These are phyloP conservation scores for Plasmodium cynomolgi DNA, from an alignment of 169 alveolate species.

Conservation along the genomic window DNA sequence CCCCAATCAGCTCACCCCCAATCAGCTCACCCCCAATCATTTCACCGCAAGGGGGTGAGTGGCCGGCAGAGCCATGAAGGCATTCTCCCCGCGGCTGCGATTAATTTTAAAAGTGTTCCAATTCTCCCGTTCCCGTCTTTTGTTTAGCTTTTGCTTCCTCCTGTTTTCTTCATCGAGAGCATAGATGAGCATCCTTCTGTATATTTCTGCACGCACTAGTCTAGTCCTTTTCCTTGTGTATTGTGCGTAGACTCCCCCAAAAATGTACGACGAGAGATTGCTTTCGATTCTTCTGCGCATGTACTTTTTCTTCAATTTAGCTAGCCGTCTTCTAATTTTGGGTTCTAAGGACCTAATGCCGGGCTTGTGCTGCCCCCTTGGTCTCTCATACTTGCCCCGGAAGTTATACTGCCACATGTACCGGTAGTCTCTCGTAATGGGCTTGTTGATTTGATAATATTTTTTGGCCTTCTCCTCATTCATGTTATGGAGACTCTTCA, in stretches of 20 bases:
- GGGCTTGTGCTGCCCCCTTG: slow-evolving; percentile 89
- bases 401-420: slow-evolving; percentile 90
- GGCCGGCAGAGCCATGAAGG: slow-evolving; percentile 70
- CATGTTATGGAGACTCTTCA: slow-evolving; percentile 52
- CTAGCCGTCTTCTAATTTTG: slow-evolving; percentile 76
- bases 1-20: no score
- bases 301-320: slow-evolving; percentile 74
- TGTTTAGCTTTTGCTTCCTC: slow-evolving; percentile 77
- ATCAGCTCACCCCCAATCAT: no score
- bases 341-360: slow-evolving; percentile 84
- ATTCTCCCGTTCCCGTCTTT: slow-evolving; percentile 71
- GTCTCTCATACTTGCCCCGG: slow-evolving; percentile 82
- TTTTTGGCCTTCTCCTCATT: slow-evolving; percentile 60
- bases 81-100: slow-evolving; percentile 61
- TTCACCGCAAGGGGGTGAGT: slow-evolving; percentile 37
- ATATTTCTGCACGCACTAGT: slow-evolving; percentile 78
- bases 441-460: slow-evolving; percentile 73
- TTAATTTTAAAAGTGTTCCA: slow-evolving; percentile 76
- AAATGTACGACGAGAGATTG: slow-evolving; percentile 79
- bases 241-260: slow-evolving; percentile 81
- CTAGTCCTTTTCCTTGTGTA: slow-evolving; percentile 75
- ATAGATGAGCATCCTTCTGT: slow-evolving; percentile 80
- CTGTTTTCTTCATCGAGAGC: slow-evolving; percentile 82
- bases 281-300: slow-evolving; percentile 80
- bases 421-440: slow-evolving; percentile 89